Evolutionary conservation across 129 eudicot species (phyloP).

Genomic region (Sambucus nigra): DNA sequence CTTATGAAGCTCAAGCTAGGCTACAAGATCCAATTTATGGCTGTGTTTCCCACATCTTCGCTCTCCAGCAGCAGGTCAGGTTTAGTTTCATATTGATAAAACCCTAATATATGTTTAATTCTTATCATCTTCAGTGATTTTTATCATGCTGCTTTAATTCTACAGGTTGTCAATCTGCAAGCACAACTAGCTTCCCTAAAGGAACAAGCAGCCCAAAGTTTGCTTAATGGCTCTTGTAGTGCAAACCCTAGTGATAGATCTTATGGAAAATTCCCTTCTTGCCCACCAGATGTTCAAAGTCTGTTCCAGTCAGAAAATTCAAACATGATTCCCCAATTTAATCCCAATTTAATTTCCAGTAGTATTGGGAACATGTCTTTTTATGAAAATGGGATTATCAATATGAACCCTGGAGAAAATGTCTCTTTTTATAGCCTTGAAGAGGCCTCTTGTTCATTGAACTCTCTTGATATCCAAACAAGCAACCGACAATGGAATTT

Average conservation of each 20-base stretch:
- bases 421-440: slow-evolving; percentile 52
- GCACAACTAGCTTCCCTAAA: slow-evolving; percentile 70
- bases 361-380: slow-evolving; percentile 3
- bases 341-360: slow-evolving; percentile 16
- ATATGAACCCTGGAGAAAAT: slow-evolving; percentile 32
- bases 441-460: slow-evolving; percentile 51
- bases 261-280: slow-evolving; percentile 31
- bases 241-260: slow-evolving; percentile 43
- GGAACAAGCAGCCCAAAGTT: slow-evolving; percentile 60
- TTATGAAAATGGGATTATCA: slow-evolving; percentile 24
- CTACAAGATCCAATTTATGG: slow-evolving; percentile 98
- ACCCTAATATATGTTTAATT: background rate
- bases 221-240: slow-evolving; percentile 23
- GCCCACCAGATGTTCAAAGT: slow-evolving; percentile 56
- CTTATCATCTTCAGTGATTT: background rate
- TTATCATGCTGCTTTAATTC: background rate
- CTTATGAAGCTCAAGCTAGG: slow-evolving; percentile 96
- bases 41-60: slow-evolving; percentile 94
- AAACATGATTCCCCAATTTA: slow-evolving; percentile 39
- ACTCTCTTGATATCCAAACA: slow-evolving; percentile 30
- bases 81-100: background rate
- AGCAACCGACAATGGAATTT: slow-evolving; percentile 42
- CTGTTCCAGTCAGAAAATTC: slow-evolving; percentile 53
- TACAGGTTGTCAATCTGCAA: slow-evolving; percentile 84
- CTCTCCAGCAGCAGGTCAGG: slow-evolving; percentile 92